A percentile compares a stretch with the other conserved stretches of the same genome.
Conservation (phyloP, 2,329 filamentous ascomycete species). For the Colletotrichum sp. region DNA sequence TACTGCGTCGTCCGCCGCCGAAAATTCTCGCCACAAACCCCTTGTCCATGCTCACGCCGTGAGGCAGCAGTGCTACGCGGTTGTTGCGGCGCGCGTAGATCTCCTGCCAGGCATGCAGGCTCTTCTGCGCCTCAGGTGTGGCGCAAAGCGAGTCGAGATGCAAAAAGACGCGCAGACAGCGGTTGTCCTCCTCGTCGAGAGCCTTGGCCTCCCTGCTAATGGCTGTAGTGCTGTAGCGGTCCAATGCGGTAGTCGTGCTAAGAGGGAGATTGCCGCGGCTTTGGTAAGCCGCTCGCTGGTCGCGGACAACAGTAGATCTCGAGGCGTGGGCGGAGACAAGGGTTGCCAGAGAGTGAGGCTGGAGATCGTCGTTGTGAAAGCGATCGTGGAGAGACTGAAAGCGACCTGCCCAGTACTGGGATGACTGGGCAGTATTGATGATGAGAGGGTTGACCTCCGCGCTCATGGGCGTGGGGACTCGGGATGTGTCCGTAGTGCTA, state of each 20-base stretch:
- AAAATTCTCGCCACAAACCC: constrained; percentile 16
- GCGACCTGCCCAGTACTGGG: constrained; percentile 67
- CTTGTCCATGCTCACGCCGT: constrained; percentile 30
- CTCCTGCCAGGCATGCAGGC: constrained; percentile 55
- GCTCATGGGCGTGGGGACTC: background rate
- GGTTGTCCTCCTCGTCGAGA: constrained; percentile 15
- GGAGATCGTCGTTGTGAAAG: constrained; percentile 42
- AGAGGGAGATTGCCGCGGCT: constrained; percentile 10
- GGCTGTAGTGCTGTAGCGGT: background rate
- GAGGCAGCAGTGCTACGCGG: constrained; percentile 45
- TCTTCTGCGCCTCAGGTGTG: constrained; percentile 51
- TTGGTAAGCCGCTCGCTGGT: background rate
- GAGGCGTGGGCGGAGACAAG: constrained; percentile 9
- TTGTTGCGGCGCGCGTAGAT: constrained; percentile 47
- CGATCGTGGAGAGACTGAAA: constrained; percentile 63
- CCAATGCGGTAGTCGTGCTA: constrained; percentile 16
- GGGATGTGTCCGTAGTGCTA: background rate
- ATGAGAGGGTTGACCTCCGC: constrained; percentile 18
- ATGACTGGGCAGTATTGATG: constrained; percentile 48
- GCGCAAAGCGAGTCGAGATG: constrained; percentile 52
- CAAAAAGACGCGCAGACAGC: constrained; percentile 40
- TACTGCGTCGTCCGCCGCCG: constrained; percentile 7
- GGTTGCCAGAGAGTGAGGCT: background rate
- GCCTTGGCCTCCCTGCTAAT: background rate
- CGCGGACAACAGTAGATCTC: background rate